These are phyloP conservation scores for Francoa sonchifolia DNA, from an alignment of 441 rosid genomes.

Conservation along the genomic window DNA sequence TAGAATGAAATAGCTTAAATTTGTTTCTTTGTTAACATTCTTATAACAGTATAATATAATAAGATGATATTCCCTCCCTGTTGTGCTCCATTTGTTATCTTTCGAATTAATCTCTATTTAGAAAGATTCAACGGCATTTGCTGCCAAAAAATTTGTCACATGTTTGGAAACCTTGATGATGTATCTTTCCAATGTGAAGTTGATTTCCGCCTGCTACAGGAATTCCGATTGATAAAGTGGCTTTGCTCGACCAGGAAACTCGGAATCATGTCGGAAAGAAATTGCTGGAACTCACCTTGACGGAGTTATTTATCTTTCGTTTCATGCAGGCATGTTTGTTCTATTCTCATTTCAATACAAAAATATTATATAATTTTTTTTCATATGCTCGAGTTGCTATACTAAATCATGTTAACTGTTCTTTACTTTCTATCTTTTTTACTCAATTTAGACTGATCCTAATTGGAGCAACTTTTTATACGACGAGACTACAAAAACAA, in stretches of 20 bases:
- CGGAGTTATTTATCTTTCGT: constrained; percentile 75
- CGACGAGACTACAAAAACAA: constrained; percentile 46
- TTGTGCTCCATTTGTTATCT: too few relatives aligned
- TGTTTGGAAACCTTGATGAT: background rate
- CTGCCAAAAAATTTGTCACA: too few relatives aligned
- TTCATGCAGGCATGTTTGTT: constrained; percentile 60
- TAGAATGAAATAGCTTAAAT: too few relatives aligned
- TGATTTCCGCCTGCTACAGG: constrained; percentile 31
- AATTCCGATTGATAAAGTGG: constrained; percentile 81
- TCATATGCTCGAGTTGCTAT: too few relatives aligned
- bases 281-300: constrained; percentile 73
- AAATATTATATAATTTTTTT: too few relatives aligned
- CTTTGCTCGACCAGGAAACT: constrained; percentile 57
- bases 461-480: constrained; percentile 93
- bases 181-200: constrained; percentile 3
- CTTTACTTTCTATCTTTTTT: constrained; percentile 2
- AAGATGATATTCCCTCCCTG: too few relatives aligned
- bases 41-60: too few relatives aligned
- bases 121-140: too few relatives aligned
- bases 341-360: too few relatives aligned
- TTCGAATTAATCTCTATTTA: too few relatives aligned
- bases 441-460: constrained; percentile 68
- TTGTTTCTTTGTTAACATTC: too few relatives aligned
- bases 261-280: constrained; percentile 69
- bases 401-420: constrained; percentile 6